Conservation (phyloP, 2,329 filamentous ascomycete genomes). For the Elsinoe perseae region DNA sequence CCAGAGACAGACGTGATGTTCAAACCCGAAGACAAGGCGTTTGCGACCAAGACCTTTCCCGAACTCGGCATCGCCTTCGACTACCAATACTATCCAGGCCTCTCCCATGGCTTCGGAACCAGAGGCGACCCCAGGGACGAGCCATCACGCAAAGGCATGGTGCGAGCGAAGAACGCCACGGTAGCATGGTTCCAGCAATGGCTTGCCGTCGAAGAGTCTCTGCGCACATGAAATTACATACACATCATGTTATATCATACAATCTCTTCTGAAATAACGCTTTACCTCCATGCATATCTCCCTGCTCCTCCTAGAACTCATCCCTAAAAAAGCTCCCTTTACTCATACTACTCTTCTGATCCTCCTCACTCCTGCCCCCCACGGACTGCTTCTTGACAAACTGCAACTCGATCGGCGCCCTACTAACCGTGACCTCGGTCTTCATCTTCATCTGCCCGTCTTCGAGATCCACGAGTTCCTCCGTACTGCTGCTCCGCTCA, state of each 20-base stretch:
- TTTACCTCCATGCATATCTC: neutral
- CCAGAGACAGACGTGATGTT: conserved; percentile 42
- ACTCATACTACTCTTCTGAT: conserved; percentile 16
- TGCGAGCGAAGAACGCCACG: conserved; percentile 35
- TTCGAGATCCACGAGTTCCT: conserved; percentile 14
- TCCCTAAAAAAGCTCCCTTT: conserved; percentile 12
- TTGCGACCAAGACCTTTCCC: conserved; percentile 35
- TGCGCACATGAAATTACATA: neutral
- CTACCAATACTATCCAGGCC: conserved; percentile 46
- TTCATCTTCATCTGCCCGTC: conserved; percentile 14
- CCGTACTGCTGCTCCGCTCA: conserved; percentile 9
- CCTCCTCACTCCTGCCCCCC: conserved; percentile 3
- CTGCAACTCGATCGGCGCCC: conserved; percentile 13
- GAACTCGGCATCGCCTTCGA: conserved; percentile 38
- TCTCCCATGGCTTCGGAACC: conserved; percentile 41
- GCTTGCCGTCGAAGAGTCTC: neutral
- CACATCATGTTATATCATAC: conserved; percentile 1
- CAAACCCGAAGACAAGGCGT: conserved; percentile 40
- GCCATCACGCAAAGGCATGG: conserved; percentile 40
- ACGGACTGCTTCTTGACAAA: conserved; percentile 9
- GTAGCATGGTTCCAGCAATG: conserved; percentile 19
- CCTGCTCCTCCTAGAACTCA: neutral
- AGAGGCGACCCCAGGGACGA: conserved; percentile 36
- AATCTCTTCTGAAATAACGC: neutral
- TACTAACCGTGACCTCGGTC: conserved; percentile 11